Percentiles rank a stretch among this genome's conserved stretches.
Evolutionary conservation across 169 alveolate genomes (phyloP).

Genomic region (Plasmodium chabaudi): DNA sequence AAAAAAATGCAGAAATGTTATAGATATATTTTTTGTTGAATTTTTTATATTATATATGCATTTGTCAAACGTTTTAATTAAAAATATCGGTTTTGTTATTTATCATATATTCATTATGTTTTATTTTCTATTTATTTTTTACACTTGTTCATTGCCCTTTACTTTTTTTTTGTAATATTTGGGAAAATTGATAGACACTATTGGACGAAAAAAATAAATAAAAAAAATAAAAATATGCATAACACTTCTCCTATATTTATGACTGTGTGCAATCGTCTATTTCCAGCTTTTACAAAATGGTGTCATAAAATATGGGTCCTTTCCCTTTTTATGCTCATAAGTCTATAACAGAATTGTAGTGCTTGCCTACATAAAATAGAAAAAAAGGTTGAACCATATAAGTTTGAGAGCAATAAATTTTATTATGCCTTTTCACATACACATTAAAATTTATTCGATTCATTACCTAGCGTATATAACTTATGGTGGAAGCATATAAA

Average conservation of each 20-base stretch:
- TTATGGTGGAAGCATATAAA: slow-evolving; percentile 68
- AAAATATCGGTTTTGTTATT: not conserved
- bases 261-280: not conserved
- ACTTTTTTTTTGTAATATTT: slow-evolving; percentile 1
- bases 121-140: not conserved
- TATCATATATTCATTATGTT: not conserved
- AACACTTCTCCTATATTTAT: not conserved
- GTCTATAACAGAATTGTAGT: slow-evolving; percentile 61
- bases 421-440: too few relatives aligned
- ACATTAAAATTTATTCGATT: not conserved
- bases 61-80: not conserved
- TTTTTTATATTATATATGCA: too few relatives aligned
- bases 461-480: slow-evolving; percentile 61
- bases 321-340: slow-evolving; percentile 4
- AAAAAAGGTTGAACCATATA: not conserved
- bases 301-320: not conserved
- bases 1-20: too few relatives aligned
- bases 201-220: not conserved
- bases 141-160: not conserved
- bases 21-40: too few relatives aligned
- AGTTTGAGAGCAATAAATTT: not conserved
- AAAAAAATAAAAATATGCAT: not conserved
- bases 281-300: not conserved
- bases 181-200: not conserved
- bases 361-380: slow-evolving; percentile 30